Evolutionary conservation across 139 green algal species (phyloP), one percentile per base, ranked within the genome.

Genomic region (Tetradesmus lagerheimii): DNA sequence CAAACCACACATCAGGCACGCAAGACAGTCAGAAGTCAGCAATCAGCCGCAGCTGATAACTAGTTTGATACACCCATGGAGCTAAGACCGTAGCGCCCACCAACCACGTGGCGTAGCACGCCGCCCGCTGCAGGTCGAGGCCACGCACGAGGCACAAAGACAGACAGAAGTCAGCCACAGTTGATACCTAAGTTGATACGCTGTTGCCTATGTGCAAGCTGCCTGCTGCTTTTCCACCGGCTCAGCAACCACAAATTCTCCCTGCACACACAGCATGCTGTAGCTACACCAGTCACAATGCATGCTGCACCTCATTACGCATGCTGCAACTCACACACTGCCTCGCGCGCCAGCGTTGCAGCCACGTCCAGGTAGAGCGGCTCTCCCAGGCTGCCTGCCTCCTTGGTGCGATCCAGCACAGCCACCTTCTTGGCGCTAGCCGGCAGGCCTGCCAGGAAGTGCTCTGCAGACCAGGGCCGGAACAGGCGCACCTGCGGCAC

Each of bases 371-470:
- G 45, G 77, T 91, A 89, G 50, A 93, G 91, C 8, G 91, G 91
- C 91, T 93, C 91, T 76, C 85, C 91, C 82, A 71, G 29, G 18
- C 82, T 81, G 79, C 93, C 93, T 37, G 62, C 62, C 90, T 95
- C 93, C 92, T 95, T 95, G 86, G 91, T 94, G 79, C 93, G 92
- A 74, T 95, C 93, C 81, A 95, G 79, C 87, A 94, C 92, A 23
- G 57, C 66, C 38, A 95, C 83, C 57, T 89, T 86, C 75, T 89
- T 90, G 9, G 78, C 90, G 25, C 86, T 92, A 31, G 74, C 27
- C 34, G 93, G 93, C 64, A 95, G 62, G 12, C 39, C 91, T 1
- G 74, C 88, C 90, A 95, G 85, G 45, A 95, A 78, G 62, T 91
- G 78, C 88, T 92, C 90, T 0, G 90, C 77, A 8, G 86, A 93